These are phyloP conservation scores for Solanum rostratum DNA, from an alignment of 257 asterid species.

Conservation along the genomic window DNA sequence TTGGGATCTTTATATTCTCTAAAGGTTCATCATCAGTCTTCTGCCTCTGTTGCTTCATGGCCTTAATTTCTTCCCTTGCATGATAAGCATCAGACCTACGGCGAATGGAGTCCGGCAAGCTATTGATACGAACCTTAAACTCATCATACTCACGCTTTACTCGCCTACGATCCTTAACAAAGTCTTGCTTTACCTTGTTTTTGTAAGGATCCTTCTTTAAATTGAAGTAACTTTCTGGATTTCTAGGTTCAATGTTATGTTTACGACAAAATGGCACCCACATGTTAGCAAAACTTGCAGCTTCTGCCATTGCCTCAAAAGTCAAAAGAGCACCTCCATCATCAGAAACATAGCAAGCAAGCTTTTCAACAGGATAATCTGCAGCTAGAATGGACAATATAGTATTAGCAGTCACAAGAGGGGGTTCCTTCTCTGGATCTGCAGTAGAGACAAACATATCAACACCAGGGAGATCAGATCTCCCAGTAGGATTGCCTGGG, in stretches of 20 bases:
- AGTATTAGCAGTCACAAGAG: conserved; percentile 74
- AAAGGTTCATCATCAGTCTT: conserved; percentile 44
- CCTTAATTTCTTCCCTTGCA: conserved; percentile 59
- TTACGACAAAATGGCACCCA: conserved; percentile 81
- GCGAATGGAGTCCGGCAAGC: conserved; percentile 57
- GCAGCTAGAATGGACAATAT: conserved; percentile 55
- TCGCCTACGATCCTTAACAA: conserved; percentile 64
- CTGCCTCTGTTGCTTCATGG: conserved; percentile 54
- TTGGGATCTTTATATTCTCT: conserved; percentile 39
- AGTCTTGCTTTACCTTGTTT: conserved; percentile 50
- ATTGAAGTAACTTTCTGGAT: conserved; percentile 51
- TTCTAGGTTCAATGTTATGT: conserved; percentile 60
- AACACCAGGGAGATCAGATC: conserved; percentile 62
- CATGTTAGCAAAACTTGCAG: conserved; percentile 61
- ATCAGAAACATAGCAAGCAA: conserved; percentile 67
- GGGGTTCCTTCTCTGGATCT: conserved; percentile 77
- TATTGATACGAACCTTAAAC: conserved; percentile 62
- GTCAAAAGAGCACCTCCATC: conserved; percentile 79
- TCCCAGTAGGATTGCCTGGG: conserved; percentile 51
- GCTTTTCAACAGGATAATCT: conserved; percentile 65
- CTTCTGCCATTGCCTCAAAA: conserved; percentile 75
- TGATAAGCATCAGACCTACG: conserved; percentile 64
- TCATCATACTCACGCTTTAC: conserved; percentile 72
- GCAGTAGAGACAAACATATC: conserved; percentile 71
- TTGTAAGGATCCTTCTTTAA: conserved; percentile 66